Conservation (phyloP, 495 filamentous ascomycete species). For the Aspergillus cristatus region DNA sequence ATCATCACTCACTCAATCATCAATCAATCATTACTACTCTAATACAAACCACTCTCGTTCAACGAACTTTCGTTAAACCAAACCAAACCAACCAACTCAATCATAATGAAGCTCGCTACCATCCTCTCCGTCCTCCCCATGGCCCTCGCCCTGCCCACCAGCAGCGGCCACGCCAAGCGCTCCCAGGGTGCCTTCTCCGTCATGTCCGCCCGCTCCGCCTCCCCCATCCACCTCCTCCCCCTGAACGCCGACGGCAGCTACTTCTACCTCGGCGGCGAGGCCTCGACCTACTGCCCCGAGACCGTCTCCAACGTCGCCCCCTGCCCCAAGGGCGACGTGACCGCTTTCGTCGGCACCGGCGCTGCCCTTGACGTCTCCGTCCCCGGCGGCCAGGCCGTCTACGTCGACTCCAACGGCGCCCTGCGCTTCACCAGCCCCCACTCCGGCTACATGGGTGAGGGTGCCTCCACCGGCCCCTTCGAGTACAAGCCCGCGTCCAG, state of each 20-base stretch:
- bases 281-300: conserved; percentile 32
- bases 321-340: too few relatives aligned
- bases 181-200: not conserved
- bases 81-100: not conserved
- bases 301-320: not conserved
- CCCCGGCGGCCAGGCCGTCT: conserved; percentile 58
- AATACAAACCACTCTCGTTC: too few relatives aligned
- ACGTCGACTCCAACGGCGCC: conserved; percentile 45
- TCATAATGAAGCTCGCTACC: not conserved
- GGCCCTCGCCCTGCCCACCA: not conserved
- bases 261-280: conserved; percentile 33
- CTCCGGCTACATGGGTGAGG: conserved; percentile 45
- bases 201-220: conserved; percentile 28
- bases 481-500: conserved; percentile 15
- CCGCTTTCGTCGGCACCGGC: too few relatives aligned
- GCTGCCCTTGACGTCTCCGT: conserved; percentile 49
- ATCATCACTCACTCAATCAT: too few relatives aligned
- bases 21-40: too few relatives aligned
- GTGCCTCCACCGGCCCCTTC: conserved; percentile 40
- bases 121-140: not conserved
- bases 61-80: too few relatives aligned
- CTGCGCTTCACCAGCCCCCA: conserved; percentile 54
- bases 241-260: conserved; percentile 30
- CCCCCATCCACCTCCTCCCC: conserved; percentile 30
- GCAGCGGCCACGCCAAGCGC: too few relatives aligned